Percentiles rank a stretch among this genome's conserved stretches.
Evolutionary conservation across 1,139 yeast species (phyloP).

Genomic region (Hemisphaericaspora lyxosophila): DNA sequence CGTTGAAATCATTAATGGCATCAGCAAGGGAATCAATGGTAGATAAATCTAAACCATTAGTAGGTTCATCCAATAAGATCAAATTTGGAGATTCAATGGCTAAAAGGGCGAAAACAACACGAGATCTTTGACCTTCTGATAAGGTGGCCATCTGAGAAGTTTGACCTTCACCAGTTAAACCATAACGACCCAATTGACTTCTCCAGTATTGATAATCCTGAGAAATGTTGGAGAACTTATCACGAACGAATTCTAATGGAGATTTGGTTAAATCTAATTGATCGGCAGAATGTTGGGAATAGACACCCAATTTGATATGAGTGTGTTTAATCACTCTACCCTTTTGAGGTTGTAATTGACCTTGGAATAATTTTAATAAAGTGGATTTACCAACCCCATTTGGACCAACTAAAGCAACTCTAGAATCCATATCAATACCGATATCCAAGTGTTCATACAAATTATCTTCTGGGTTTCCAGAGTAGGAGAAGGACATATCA

Average conservation of each 20-base stretch:
- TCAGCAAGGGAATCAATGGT: constrained; percentile 97
- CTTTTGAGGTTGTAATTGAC: constrained; percentile 80
- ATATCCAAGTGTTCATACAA: constrained; percentile 88
- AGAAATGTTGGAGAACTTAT: constrained; percentile 81
- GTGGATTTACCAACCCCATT: constrained; percentile 99
- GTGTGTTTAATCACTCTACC: constrained; percentile 98
- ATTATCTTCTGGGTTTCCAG: constrained; percentile 84
- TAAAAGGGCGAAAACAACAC: constrained; percentile 94
- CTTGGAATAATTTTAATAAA: constrained; percentile 92
- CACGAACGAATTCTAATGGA: constrained; percentile 95
- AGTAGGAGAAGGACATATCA: constrained; percentile 88
- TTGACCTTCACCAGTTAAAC: constrained; percentile 98
- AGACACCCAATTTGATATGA: constrained; percentile 96
- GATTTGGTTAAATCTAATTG: constrained; percentile 94
- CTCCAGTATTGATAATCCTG: constrained; percentile 99
- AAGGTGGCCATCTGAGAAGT: constrained; percentile 98
- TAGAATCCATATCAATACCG: constrained; percentile 99
- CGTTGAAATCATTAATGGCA: constrained; percentile 89
- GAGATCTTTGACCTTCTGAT: constrained; percentile 98
- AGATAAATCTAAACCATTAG: constrained; percentile 98
- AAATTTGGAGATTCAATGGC: constrained; percentile 96
- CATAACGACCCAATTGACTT: constrained; percentile 96
- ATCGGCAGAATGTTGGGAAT: constrained; percentile 98
- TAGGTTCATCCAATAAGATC: constrained; percentile 96
- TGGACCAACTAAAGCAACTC: constrained; percentile 98